These are phyloP conservation scores for Solanum ahanhuiri DNA, from an alignment of 257 asterid genomes.

Conservation along the genomic window DNA sequence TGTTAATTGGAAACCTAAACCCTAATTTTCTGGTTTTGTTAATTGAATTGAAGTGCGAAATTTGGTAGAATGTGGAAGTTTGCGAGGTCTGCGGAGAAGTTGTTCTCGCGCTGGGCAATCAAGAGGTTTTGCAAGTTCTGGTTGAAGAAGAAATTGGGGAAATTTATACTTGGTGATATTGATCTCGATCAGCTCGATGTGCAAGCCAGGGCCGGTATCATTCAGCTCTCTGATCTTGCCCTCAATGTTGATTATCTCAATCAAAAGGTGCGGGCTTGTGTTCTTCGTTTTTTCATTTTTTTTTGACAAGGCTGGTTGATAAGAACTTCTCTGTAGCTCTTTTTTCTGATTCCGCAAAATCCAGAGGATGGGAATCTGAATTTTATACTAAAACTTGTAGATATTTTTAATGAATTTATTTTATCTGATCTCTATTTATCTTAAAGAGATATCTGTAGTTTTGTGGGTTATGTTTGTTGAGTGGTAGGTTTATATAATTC, in stretches of 20 bases:
- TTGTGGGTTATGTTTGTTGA: neutral
- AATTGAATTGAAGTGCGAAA: neutral
- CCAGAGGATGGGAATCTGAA: neutral
- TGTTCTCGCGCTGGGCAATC: conserved; percentile 98
- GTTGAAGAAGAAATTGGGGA: conserved; percentile 93
- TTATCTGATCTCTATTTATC: neutral
- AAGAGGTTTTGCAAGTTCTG: conserved; percentile 75
- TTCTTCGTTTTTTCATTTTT: neutral
- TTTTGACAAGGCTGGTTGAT: neutral
- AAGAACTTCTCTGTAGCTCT: neutral
- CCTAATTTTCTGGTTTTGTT: neutral
- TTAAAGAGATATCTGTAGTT: neutral
- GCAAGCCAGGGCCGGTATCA: conserved; percentile 92
- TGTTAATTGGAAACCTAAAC: neutral
- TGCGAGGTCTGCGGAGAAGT: conserved; percentile 91
- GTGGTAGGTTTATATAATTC: neutral
- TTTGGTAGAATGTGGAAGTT: conserved; percentile 59
- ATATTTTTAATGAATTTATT: neutral
- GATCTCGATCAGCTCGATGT: conserved; percentile 97
- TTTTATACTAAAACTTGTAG: neutral
- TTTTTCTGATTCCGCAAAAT: neutral
- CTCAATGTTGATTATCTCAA: conserved; percentile 84
- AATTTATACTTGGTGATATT: conserved; percentile 84
- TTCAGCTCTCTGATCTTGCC: conserved; percentile 91
- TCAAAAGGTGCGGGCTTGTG: conserved; percentile 43